Conservation (phyloP, 2,329 filamentous ascomycete species). For the Microcyclosporella mali region DNA sequence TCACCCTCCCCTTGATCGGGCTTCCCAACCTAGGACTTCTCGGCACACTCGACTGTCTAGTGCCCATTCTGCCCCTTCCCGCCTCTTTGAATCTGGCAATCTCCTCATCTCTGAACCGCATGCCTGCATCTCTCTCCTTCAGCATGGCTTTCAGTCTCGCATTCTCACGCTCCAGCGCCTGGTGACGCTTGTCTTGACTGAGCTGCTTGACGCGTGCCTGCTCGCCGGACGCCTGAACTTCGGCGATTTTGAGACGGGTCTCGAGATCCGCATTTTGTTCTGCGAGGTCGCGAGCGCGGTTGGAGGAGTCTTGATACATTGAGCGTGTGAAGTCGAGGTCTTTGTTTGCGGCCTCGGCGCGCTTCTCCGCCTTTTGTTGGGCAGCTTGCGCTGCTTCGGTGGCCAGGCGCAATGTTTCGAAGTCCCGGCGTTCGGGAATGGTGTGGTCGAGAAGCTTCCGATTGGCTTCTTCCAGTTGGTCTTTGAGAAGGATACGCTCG, state of each 20-base stretch:
- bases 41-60: conserved; percentile 33
- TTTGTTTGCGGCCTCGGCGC: conserved; percentile 34
- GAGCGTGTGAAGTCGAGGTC: conserved; percentile 54
- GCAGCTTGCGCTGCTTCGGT: conserved; percentile 20
- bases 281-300: conserved; percentile 41
- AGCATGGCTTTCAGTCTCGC: conserved; percentile 24
- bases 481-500: conserved; percentile 24
- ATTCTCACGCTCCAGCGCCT: conserved; percentile 23
- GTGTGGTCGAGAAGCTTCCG: conserved; percentile 23
- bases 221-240: conserved; percentile 26
- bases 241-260: conserved; percentile 24
- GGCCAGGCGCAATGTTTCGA: conserved; percentile 23
- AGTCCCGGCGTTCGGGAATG: conserved; percentile 29
- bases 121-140: conserved; percentile 22
- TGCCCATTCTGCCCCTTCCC: conserved; percentile 30
- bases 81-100: conserved; percentile 29
- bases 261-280: conserved; percentile 46
- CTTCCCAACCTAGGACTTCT: conserved; percentile 30
- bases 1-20: conserved; percentile 25
- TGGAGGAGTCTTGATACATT: conserved; percentile 55
- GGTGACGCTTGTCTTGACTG: conserved; percentile 19
- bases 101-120: conserved; percentile 32
- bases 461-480: conserved; percentile 27
- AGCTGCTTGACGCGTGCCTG: conserved; percentile 22
- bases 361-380: conserved; percentile 25